phyloP scores from a whole-genome alignment of 106 monocot species.

The Chionographis japonica region DNA sequence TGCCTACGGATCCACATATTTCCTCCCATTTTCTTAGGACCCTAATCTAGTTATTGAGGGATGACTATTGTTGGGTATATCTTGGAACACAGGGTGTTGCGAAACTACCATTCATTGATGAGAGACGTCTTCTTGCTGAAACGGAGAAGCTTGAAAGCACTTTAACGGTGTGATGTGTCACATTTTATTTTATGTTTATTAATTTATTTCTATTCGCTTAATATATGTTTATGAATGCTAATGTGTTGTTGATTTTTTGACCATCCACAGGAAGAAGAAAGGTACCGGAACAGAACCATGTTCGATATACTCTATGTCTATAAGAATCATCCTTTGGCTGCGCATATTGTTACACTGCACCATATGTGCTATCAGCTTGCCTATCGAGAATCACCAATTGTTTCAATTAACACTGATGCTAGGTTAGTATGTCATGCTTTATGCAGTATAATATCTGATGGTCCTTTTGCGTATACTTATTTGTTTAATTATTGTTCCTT shows the following conservation, averaged over 20 bases:
- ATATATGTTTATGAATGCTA: too few relatives aligned
- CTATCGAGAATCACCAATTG: constrained; percentile 11
- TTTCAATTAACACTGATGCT: constrained; percentile 44
- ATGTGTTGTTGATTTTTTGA: background rate
- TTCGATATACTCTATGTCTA: constrained; percentile 79
- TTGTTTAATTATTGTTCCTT: constrained; percentile 12
- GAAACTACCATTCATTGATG: constrained; percentile 96
- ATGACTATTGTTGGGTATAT: background rate
- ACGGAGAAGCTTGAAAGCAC: constrained; percentile 76
- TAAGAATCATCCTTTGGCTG: constrained; percentile 54
- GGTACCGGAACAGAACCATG: constrained; percentile 62
- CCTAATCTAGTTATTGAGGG: background rate
- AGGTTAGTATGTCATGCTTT: constrained; percentile 44
- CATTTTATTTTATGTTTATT: background rate
- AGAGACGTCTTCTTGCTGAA: constrained; percentile 61
- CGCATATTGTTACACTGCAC: constrained; percentile 45
- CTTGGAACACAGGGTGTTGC: constrained; percentile 62
- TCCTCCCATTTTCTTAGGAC: background rate
- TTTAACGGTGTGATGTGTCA: constrained; percentile 46
- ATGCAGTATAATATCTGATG: background rate
- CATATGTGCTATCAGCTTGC: constrained; percentile 27
- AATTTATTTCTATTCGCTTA: background rate
- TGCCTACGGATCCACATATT: background rate
- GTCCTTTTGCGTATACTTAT: background rate
- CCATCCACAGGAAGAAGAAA: constrained; percentile 79